Evolutionary conservation across 805 yeast species (phyloP).

Genomic region (Ogataea sp.): DNA sequence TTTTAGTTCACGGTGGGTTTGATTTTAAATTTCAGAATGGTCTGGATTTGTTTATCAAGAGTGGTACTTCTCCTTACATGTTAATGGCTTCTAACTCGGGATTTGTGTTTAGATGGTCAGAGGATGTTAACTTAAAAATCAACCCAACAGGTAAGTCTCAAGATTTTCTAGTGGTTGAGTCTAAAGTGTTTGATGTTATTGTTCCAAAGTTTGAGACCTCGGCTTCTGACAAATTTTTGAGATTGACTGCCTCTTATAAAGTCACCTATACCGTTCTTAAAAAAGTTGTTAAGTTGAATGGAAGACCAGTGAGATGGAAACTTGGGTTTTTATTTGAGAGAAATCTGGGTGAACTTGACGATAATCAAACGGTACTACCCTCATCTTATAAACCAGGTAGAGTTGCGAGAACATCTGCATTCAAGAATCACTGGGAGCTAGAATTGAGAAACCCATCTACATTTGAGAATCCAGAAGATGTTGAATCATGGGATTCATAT

Average conservation of each 20-base stretch:
- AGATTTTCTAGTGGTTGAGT: constrained; percentile 44
- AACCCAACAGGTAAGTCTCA: constrained; percentile 42
- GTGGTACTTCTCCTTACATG: constrained; percentile 51
- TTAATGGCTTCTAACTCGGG: constrained; percentile 54
- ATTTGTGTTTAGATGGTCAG: constrained; percentile 56
- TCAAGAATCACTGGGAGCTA: constrained; percentile 55
- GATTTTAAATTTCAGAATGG: constrained; percentile 40
- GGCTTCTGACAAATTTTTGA: constrained; percentile 18
- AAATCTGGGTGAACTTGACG: constrained; percentile 31
- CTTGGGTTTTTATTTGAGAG: constrained; percentile 70
- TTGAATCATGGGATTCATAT: constrained; percentile 66
- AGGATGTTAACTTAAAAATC: constrained; percentile 39
- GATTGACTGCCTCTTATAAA: constrained; percentile 15
- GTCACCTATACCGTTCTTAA: constrained; percentile 35
- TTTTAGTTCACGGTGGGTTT: constrained; percentile 45
- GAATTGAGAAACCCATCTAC: constrained; percentile 47
- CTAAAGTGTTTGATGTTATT: constrained; percentile 49
- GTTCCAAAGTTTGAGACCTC: constrained; percentile 39
- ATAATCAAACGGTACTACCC: constrained; percentile 5
- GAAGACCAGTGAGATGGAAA: constrained; percentile 64
- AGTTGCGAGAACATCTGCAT: constrained; percentile 33
- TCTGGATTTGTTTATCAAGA: constrained; percentile 55
- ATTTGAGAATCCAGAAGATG: constrained; percentile 28
- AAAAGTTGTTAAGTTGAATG: constrained; percentile 51
- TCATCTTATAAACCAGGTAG: constrained; percentile 17